Conservation (phyloP, 78 protist species). For the Neovahlkampfia damariscottae region DNA sequence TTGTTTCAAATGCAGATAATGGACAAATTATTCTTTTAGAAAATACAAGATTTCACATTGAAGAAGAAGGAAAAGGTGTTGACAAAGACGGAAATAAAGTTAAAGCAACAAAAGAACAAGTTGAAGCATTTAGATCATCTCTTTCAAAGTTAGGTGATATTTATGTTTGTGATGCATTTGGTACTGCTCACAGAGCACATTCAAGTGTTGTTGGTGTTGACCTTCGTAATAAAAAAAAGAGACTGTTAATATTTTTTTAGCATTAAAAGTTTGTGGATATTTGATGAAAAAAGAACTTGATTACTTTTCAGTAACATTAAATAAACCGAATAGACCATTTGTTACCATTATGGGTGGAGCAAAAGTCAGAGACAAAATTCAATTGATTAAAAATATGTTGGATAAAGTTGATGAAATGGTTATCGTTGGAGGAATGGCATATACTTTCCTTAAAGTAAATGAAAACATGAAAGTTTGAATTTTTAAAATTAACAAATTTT, state of each 20-base stretch:
- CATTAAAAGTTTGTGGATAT: slow-evolving; percentile 71
- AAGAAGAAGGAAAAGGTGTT: slow-evolving; percentile 79
- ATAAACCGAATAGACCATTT: slow-evolving; percentile 83
- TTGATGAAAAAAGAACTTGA: slow-evolving; percentile 90
- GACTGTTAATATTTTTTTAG: too few species aligned
- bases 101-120: slow-evolving; percentile 68
- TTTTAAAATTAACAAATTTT: neutral
- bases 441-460: slow-evolving; percentile 81
- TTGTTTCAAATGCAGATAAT: neutral
- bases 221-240: neutral
- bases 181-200: slow-evolving; percentile 99
- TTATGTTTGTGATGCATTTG: slow-evolving; percentile 97
- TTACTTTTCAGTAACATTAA: slow-evolving; percentile 79
- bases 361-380: slow-evolving; percentile 93
- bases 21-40: slow-evolving; percentile 79
- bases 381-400: slow-evolving; percentile 81
- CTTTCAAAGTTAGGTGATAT: slow-evolving; percentile 87
- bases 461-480: neutral
- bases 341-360: slow-evolving; percentile 97
- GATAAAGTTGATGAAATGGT: slow-evolving; percentile 84
- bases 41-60: slow-evolving; percentile 94
- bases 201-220: slow-evolving; percentile 38
- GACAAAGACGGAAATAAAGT: slow-evolving; percentile 32
- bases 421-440: slow-evolving; percentile 99
- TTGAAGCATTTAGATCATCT: slow-evolving; percentile 74